Base-by-base conservation (phyloP, 495 filamentous ascomycete genomes). In the Lentithecium fluviatile region DNA sequence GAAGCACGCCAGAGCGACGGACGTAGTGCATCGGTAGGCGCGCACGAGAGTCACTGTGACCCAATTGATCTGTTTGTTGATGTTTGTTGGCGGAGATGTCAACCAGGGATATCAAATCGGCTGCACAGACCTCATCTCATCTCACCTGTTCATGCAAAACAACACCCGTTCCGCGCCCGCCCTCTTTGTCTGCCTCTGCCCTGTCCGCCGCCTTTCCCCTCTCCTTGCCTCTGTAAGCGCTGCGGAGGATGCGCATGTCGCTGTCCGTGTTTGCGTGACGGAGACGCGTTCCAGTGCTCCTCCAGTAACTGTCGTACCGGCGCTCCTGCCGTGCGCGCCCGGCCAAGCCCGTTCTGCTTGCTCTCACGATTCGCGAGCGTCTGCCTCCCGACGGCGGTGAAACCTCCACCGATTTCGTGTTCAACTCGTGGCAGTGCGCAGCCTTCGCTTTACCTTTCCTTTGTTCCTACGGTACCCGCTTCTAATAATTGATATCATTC, bases 191-290 rank as follows among this genome's bases (percentile, higher is more conserved):
- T 56, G 34, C 40, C 45, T 40, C 48, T 56, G 25, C 24, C 45
- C 24, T 13, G 40, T 51, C 43, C 21, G 32, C 13, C 36, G 32
- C 32, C n/a, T 52, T 24, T 52, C 38, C 46, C 45, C 56, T 20
- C 45, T 64, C 62, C 51, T 64, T 64, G 56, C 55, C 49, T 64
- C 36, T 55, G 34, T 51, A 52, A 56, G 56, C 62, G 62, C 56
- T 55, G 53, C 40, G 43, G 62, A 65, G n/a, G 50, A 60, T 60
- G 62, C 56, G 62, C 62, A 60, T 56, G 34, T 55, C 42, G 19
- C 51, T 37, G 50, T n/a, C 62, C n/a, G 46, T 52, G 21, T 37
- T 63, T 56, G 62, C 52, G 26, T 65, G 32, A 60, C 56, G 36
- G 34, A 19, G 50, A 56, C 59, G 52, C 29, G 52, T 42, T 51